Base-by-base conservation (phyloP, 352 stramenopile genomes). In the Pythium biforme region DNA sequence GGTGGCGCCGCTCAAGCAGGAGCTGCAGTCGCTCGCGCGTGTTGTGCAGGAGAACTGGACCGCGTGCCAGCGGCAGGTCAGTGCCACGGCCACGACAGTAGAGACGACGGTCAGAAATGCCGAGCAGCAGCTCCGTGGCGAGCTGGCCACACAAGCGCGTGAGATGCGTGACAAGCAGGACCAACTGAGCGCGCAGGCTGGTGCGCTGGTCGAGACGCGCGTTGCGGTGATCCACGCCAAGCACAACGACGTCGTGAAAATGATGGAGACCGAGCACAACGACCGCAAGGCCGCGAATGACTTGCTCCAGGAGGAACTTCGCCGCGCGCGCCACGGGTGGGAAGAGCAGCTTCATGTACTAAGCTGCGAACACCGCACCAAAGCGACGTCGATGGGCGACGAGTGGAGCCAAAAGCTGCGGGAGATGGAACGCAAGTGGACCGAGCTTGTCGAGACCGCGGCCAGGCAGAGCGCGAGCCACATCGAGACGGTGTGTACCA, bases 271-370 rank as follows among this genome's bases (percentile, higher is more conserved):
- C 12, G 81, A 90, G 45, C 73, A 83, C 55, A 75, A 72, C 27
- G 81, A 90, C 26, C 59, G 77, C 11, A 87, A 81, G 29, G 22
- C 64, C 27, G 48, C 58, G 5, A 17, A 83, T 2, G 76, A 86
- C 9, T 37, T 54, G 0, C 26, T 83, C 0, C 61, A 83, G 0
- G 81, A 90, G 56, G 65, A 70, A 4, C 53, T 81, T 0, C 76
- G 78, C 39, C 79, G 78, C 29, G 65, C 40, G 22, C 75, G 80
- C 8, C 72, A 87, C 20, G 58, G 69, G 4, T 53, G 85, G 5
- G 74, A 90, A 69, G 79, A 90, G 40, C 66, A 76, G 23, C 49
- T 88, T 12, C 71, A 90, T 15, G 48, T 56, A 10, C 14, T 86
- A 4, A 58, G 40, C 0, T 72, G 80, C 47, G 77, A 90, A 8